These are phyloP conservation scores for Intubia oerlemansii DNA, from an alignment of 2,329 filamentous ascomycete genomes.

Conservation along the genomic window DNA sequence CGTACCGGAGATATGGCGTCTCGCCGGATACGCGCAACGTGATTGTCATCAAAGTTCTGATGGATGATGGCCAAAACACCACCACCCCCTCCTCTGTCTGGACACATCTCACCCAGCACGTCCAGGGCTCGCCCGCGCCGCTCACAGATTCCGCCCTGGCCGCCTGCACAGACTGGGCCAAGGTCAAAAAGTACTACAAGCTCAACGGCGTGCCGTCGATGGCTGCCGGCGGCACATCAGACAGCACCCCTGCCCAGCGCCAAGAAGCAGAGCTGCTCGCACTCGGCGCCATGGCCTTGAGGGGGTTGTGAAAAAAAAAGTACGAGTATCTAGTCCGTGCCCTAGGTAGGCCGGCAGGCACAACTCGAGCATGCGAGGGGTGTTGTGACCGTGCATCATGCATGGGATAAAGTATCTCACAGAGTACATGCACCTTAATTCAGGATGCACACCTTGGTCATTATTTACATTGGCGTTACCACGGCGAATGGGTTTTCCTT, in stretches of 20 bases:
- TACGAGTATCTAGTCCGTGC: too few species aligned
- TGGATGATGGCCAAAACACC: conserved; percentile 20
- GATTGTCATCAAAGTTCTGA: conserved; percentile 62
- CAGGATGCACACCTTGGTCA: too few species aligned
- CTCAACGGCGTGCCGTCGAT: conserved; percentile 39
- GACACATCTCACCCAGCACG: conserved; percentile 34
- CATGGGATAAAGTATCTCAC: too few species aligned
- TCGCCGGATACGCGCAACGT: conserved; percentile 46
- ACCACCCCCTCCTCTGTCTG: conserved; percentile 24
- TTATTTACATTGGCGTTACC: too few species aligned
- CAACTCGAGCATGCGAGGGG: too few species aligned
- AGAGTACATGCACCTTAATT: too few species aligned
- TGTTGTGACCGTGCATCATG: too few species aligned
- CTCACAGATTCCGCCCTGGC: conserved; percentile 44
- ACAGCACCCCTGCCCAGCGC: conserved; percentile 11
- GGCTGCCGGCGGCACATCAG: conserved; percentile 10
- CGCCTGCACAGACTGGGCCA: conserved; percentile 38
- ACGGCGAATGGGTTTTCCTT: too few species aligned
- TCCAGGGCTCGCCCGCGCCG: conserved; percentile 37
- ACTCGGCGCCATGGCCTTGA: conserved; percentile 57
- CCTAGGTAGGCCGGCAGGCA: too few species aligned
- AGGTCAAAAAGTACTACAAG: conserved; percentile 74
- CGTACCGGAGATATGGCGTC: conserved; percentile 77
- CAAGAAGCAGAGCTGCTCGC: conserved; percentile 46
- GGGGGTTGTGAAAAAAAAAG: too few species aligned